phyloP scores from a whole-genome alignment of 768 basidiomycete genomes.

The Tricholoma saponaceum region DNA sequence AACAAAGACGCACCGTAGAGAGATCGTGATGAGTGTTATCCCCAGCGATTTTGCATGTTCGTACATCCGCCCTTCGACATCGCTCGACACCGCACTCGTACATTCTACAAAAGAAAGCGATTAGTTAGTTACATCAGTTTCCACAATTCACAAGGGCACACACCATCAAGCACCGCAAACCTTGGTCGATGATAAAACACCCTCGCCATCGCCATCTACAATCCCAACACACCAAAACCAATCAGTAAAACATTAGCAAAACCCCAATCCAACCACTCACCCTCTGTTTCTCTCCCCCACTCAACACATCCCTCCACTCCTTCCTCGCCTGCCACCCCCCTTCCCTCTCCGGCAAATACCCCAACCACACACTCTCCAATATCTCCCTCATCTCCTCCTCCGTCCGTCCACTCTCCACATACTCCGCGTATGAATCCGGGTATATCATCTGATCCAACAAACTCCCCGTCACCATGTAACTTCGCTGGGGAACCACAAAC shows the following conservation, averaged over 20 bases:
- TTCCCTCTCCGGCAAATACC: slow-evolving; percentile 81
- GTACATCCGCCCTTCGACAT: slow-evolving; percentile 96
- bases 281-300: slow-evolving; percentile 95
- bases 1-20: slow-evolving; percentile 59
- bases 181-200: slow-evolving; percentile 85
- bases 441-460: slow-evolving; percentile 94
- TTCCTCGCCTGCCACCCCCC: slow-evolving; percentile 88
- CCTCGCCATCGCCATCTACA: slow-evolving; percentile 86
- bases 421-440: slow-evolving; percentile 80
- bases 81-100: slow-evolving; percentile 92
- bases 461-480: slow-evolving; percentile 88
- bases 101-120: slow-evolving; percentile 53
- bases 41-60: slow-evolving; percentile 85
- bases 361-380: slow-evolving; percentile 76
- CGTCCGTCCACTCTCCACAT: slow-evolving; percentile 53
- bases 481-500: slow-evolving; percentile 89
- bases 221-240: slow-evolving; percentile 2
- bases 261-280: too few relatives aligned
- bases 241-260: background rate
- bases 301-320: slow-evolving; percentile 95
- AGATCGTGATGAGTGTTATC: slow-evolving; percentile 92
- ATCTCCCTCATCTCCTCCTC: slow-evolving; percentile 71
- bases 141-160: slow-evolving; percentile 19
- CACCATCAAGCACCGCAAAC: slow-evolving; percentile 85
- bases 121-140: background rate